Evolutionary conservation across 371 early-diverging fungal genomes (phyloP).

Genomic region (Phascolomyces articulosus): DNA sequence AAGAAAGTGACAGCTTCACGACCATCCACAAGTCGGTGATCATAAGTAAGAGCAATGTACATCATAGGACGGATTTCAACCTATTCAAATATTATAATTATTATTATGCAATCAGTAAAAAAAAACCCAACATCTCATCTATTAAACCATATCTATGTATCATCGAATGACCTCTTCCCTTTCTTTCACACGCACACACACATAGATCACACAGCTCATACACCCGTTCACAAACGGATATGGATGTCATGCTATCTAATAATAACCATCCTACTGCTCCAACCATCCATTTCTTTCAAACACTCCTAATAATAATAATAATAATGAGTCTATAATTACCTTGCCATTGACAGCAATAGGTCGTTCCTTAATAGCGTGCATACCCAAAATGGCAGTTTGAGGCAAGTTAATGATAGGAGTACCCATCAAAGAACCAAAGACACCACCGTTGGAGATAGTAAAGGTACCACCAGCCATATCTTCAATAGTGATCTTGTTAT

Average conservation of each 20-base stretch:
- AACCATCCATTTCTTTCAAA: not conserved
- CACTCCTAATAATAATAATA: not conserved
- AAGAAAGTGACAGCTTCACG: conserved; percentile 98
- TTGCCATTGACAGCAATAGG: conserved; percentile 94
- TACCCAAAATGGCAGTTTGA: conserved; percentile 96
- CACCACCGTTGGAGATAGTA: conserved; percentile 98
- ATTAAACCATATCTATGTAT: too few species aligned
- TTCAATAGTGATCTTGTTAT: conserved; percentile 94
- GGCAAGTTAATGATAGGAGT: conserved; percentile 98
- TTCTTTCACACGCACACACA: too few species aligned
- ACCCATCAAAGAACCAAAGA: conserved; percentile 95
- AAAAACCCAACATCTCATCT: too few species aligned
- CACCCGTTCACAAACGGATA: too few species aligned
- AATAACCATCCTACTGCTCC: too few species aligned
- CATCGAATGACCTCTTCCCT: too few species aligned
- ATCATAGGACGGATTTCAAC: conserved; percentile 97
- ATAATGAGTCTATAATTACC: conserved; percentile 34
- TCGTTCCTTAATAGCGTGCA: conserved; percentile 98
- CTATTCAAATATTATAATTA: conserved; percentile 30
- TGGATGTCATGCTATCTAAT: too few species aligned
- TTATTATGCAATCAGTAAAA: too few species aligned
- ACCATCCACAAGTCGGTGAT: conserved; percentile 97
- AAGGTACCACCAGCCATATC: conserved; percentile 98
- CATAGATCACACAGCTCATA: too few species aligned
- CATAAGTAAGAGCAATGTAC: conserved; percentile 97